Evolutionary conservation across 2,329 filamentous ascomycete genomes (phyloP).

Genomic region (Onygenales sp.): DNA sequence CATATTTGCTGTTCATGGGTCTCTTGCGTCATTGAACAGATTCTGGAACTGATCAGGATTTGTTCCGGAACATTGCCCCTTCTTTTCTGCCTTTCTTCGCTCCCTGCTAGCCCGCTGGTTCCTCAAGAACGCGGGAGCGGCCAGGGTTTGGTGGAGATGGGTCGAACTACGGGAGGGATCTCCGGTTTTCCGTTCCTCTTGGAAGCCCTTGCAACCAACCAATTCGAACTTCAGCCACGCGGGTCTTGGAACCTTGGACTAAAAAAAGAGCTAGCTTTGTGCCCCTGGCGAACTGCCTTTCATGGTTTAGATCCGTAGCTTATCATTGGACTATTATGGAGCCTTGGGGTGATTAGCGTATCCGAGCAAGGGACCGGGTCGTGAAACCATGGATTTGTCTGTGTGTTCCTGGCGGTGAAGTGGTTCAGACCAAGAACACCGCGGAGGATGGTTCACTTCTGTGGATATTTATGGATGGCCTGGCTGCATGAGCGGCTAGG

Average conservation of each 20-base stretch:
- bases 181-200: background rate
- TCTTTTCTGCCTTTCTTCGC: too few species aligned
- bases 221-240: background rate
- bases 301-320: background rate
- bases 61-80: background rate
- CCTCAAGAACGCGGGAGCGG: too few species aligned
- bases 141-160: background rate
- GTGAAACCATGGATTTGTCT: background rate
- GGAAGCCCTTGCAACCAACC: background rate
- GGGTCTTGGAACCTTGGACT: background rate
- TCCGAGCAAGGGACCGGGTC: background rate
- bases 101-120: background rate
- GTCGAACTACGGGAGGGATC: background rate
- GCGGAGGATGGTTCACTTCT: background rate
- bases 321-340: background rate
- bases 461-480: background rate
- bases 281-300: background rate
- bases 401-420: slow-evolving; percentile 1
- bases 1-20: too few species aligned
- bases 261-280: background rate
- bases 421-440: background rate
- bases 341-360: background rate
- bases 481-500: background rate
- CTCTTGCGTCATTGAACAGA: too few species aligned
- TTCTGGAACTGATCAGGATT: too few species aligned